Evolutionary conservation across 2,329 filamentous ascomycete species (phyloP), one percentile per base, ranked within the genome.

Genomic region (Aspergillus sp.): DNA sequence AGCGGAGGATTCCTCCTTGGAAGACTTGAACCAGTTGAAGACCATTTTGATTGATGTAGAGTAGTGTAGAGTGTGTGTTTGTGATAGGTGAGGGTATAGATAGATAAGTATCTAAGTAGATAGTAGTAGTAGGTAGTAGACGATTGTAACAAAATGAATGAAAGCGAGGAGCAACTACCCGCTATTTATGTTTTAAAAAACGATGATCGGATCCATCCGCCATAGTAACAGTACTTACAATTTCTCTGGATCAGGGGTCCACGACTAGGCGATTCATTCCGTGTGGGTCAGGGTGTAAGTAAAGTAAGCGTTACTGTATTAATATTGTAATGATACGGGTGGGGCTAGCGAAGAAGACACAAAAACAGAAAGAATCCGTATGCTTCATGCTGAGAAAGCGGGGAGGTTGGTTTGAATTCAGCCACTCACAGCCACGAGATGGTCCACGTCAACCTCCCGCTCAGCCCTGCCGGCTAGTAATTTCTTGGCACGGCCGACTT

Each of bases 1-100:
- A 1, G 54, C 58, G 27, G 66, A 11, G 38, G 65, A 48, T 44
- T 66, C 55, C 39, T 69, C 50, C 48, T 68, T 63, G 41, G 66
- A 62, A 58, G 68, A 66, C 54, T 68, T 71, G 67, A 73, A 71
- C 50, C 63, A 65, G 61, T 63, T 62, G 64, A 71, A 70, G 5
- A 36, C 32, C 65, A 67, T 66, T 51, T 53, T 65, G 53, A 30
- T 38, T 21, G 17, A 19, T 19, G 25, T 11, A n/a, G 32, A 8
- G 10, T 39, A 25, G 10, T 39, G 11, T 42, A 19, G 50, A 53
- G 47, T 21, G 13, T 48, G 32, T 32, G 23, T 32, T 15, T 36
- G 3, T 13, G 21, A 19, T 23, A 42, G 21, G n/a, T 15, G 32
- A n/a, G 39, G 21, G 21, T 23, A 23, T 13, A 21, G 30, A 11